phyloP scores from a whole-genome alignment of 345 rosid species.

The Ailanthus altissimus region DNA sequence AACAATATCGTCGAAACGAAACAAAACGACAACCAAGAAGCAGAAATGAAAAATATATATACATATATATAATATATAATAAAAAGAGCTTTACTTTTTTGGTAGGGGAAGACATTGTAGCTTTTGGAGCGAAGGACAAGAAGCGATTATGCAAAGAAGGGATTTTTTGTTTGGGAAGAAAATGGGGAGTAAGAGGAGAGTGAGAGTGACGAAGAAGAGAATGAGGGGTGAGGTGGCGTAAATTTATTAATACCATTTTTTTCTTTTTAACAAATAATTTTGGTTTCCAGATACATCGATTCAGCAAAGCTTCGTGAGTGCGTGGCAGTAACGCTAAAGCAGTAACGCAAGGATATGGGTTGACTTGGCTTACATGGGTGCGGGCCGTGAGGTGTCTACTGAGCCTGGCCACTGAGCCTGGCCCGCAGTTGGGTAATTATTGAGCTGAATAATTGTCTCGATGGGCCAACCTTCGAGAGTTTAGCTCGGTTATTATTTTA shows the following conservation, averaged over 20 bases:
- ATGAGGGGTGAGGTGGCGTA: slow-evolving; percentile 31
- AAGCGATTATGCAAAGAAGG: slow-evolving; percentile 32
- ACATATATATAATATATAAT: too few species aligned
- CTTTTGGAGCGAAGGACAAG: slow-evolving; percentile 33
- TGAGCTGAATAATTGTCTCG: not conserved
- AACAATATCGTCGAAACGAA: not conserved
- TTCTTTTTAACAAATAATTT: too few species aligned
- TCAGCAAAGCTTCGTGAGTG: too few species aligned
- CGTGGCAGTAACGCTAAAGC: not conserved
- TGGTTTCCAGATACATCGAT: too few species aligned
- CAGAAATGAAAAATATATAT: slow-evolving; percentile 19
- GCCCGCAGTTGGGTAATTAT: not conserved
- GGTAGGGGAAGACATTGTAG: slow-evolving; percentile 59
- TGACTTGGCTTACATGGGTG: not conserved
- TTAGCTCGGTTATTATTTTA: too few species aligned
- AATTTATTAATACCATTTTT: slow-evolving; percentile 27
- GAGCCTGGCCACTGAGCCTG: not conserved
- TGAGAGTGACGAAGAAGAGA: slow-evolving; percentile 15
- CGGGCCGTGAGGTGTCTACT: too few species aligned
- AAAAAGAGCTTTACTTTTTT: slow-evolving; percentile 39
- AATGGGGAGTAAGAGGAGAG: not conserved
- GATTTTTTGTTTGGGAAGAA: not conserved
- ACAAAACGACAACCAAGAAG: slow-evolving; percentile 16
- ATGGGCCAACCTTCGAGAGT: too few species aligned
- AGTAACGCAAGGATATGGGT: not conserved